Conservation (phyloP, 108 stramenopile species). For the Aureococcus anophagefferens region DNA sequence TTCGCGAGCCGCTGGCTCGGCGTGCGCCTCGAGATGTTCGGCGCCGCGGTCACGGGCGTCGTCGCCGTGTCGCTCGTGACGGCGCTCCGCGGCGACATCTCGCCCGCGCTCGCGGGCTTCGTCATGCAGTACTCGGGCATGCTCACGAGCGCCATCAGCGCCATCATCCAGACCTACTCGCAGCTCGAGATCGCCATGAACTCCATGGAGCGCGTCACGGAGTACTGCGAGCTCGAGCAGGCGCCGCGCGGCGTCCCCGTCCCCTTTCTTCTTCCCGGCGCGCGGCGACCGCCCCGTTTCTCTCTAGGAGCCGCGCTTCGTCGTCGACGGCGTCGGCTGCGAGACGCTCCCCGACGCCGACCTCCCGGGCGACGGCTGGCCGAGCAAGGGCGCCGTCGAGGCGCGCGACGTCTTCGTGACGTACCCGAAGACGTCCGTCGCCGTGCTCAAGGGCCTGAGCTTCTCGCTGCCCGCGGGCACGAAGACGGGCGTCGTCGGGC, state of each 20-base stretch:
- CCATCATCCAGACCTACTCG: slow-evolving; percentile 32
- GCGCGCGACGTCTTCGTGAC: slow-evolving; percentile 18
- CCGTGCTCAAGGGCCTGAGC: slow-evolving; percentile 23
- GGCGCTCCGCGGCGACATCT: background rate
- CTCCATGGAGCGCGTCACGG: slow-evolving; percentile 20
- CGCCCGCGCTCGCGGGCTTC: slow-evolving; percentile 35
- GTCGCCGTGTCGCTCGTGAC: slow-evolving; percentile 37
- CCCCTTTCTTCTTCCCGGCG: too few species aligned
- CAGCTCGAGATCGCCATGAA: slow-evolving; percentile 23
- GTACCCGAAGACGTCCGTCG: slow-evolving; percentile 20
- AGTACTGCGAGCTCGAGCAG: background rate
- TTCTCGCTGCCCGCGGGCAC: slow-evolving; percentile 15
- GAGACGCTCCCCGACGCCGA: too few species aligned
- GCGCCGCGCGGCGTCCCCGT: background rate
- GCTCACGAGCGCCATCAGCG: slow-evolving; percentile 40
- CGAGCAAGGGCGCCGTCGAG: slow-evolving; percentile 6
- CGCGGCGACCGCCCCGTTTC: too few species aligned
- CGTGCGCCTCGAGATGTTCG: slow-evolving; percentile 44
- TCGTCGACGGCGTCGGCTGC: too few species aligned
- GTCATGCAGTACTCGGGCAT: slow-evolving; percentile 34
- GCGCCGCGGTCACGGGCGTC: slow-evolving; percentile 18
- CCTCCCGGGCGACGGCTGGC: slow-evolving; percentile 1
- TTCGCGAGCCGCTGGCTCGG: slow-evolving; percentile 52
- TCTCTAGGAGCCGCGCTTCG: too few species aligned
- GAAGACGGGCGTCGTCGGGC: slow-evolving; percentile 32